Percentiles rank a stretch among this genome's conserved stretches.
phyloP scores from a whole-genome alignment of 73 alveolate genomes.

The Stentor roeselii region DNA sequence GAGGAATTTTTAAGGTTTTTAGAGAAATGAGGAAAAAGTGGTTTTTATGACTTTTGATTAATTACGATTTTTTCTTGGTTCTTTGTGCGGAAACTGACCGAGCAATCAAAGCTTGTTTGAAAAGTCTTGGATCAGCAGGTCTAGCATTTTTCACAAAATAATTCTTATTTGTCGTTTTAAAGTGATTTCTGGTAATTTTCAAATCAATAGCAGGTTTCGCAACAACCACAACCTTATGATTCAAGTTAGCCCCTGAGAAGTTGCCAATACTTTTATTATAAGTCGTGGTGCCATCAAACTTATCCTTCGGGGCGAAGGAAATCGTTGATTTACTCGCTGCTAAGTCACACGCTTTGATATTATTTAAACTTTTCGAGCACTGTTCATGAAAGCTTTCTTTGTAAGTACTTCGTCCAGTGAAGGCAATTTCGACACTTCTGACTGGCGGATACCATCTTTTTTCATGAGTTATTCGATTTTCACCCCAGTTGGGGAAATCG shows the following conservation, averaged over 20 bases:
- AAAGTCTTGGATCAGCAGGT: not conserved
- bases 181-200: not conserved
- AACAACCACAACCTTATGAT: not conserved
- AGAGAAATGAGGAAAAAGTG: too few species aligned
- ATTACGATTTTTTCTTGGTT: too few species aligned
- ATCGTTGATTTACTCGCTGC: not conserved
- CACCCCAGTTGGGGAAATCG: constrained; percentile 16
- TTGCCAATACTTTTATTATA: not conserved
- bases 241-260: not conserved
- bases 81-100: not conserved
- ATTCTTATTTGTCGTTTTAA: not conserved
- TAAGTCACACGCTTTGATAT: not conserved
- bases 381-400: not conserved
- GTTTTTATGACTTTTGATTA: too few species aligned
- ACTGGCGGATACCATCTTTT: constrained; percentile 18
- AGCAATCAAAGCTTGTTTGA: not conserved
- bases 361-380: not conserved
- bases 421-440: not conserved
- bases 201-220: not conserved
- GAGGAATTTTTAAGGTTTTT: too few species aligned
- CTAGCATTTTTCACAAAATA: too few species aligned
- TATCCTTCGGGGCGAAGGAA: constrained; percentile 2
- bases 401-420: not conserved
- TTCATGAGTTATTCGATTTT: not conserved
- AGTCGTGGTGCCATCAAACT: not conserved